Evolutionary conservation across 1,139 yeast genomes (phyloP).

Genomic region (Lodderomyces orthopsilosis): DNA sequence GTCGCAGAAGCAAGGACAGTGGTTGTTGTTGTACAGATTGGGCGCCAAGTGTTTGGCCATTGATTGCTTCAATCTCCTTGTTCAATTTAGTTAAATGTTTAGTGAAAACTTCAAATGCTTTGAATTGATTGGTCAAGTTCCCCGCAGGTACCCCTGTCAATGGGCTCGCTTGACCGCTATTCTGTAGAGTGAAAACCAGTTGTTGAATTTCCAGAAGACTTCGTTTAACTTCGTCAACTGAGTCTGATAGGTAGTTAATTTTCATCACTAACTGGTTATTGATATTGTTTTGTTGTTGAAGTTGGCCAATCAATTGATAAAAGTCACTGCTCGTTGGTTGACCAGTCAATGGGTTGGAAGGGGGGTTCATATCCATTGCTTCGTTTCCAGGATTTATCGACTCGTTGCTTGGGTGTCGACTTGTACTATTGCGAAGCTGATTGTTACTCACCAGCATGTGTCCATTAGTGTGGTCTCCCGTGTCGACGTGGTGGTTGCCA

Average conservation of each 20-base stretch:
- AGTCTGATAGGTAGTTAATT: slow-evolving; percentile 24
- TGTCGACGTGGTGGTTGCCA: slow-evolving; percentile 1
- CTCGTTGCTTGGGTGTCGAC: background rate
- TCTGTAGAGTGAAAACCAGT: slow-evolving; percentile 13
- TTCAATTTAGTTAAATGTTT: slow-evolving; percentile 23
- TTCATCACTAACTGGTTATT: slow-evolving; percentile 24
- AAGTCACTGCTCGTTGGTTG: slow-evolving; percentile 14
- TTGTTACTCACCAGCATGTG: slow-evolving; percentile 2
- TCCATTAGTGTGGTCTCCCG: background rate
- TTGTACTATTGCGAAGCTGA: background rate
- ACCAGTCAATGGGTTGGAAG: slow-evolving; percentile 4
- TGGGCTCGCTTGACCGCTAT: background rate
- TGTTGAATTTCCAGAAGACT: slow-evolving; percentile 15
- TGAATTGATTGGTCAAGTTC: slow-evolving; percentile 12
- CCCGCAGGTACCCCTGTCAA: background rate
- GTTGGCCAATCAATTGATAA: slow-evolving; percentile 15
- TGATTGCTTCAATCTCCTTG: slow-evolving; percentile 24
- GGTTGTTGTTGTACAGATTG: slow-evolving; percentile 10
- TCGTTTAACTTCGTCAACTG: slow-evolving; percentile 18
- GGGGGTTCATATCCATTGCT: background rate
- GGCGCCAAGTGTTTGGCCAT: slow-evolving; percentile 3
- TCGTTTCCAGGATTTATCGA: slow-evolving; percentile 1
- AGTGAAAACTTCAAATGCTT: slow-evolving; percentile 21
- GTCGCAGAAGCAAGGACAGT: slow-evolving; percentile 9
- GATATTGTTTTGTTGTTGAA: slow-evolving; percentile 23